Evolutionary conservation across 345 rosid genomes (phyloP).

Genomic region (Hibiscus tridactylites): DNA sequence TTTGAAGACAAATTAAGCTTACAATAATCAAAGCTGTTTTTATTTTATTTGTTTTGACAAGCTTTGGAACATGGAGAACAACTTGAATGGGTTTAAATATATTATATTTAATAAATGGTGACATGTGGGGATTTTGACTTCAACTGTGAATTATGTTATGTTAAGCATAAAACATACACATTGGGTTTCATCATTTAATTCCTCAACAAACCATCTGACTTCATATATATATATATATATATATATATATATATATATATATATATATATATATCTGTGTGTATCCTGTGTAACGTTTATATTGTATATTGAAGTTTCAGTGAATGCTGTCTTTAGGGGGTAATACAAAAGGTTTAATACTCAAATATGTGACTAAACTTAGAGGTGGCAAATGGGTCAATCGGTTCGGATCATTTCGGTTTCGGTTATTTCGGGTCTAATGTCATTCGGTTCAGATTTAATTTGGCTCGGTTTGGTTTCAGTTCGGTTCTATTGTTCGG

Average conservation of each 20-base stretch:
- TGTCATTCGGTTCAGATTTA: too few species aligned
- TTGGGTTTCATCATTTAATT: slow-evolving; percentile 7
- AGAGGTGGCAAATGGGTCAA: too few species aligned
- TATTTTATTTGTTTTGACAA: not conserved
- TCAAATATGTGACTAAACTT: too few species aligned
- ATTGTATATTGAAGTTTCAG: too few species aligned
- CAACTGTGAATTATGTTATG: not conserved
- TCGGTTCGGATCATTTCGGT: too few species aligned
- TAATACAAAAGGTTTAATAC: too few species aligned
- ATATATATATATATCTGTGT: not conserved
- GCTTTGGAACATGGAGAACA: slow-evolving; percentile 13
- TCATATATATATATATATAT: not conserved
- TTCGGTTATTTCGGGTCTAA: too few species aligned
- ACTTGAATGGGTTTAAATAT: not conserved
- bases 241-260: not conserved
- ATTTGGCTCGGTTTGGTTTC: too few species aligned
- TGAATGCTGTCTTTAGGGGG: not conserved
- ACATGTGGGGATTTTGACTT: not conserved
- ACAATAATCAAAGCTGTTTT: not conserved
- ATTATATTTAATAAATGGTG: not conserved
- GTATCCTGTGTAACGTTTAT: not conserved
- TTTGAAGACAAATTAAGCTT: not conserved
- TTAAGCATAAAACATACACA: not conserved
- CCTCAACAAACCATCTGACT: slow-evolving; percentile 10
- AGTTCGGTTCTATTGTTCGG: too few species aligned